phyloP scores from a whole-genome alignment of 1,284 basidiomycete species.

The Rhodotorula sp. region DNA sequence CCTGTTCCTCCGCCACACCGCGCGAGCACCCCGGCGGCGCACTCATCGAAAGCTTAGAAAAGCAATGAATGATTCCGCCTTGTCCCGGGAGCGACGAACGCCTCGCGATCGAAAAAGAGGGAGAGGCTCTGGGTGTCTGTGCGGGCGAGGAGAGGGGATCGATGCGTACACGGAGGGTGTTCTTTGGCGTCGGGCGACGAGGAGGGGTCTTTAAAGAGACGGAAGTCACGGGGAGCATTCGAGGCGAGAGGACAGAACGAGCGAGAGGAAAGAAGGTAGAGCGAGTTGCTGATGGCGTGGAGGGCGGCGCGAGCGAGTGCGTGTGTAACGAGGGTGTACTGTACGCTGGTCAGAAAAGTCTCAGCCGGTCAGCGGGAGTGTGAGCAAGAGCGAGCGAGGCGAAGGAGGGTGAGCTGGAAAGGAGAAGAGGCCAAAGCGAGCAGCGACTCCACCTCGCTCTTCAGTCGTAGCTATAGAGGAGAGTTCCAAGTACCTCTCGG shows the following conservation, averaged over 20 bases:
- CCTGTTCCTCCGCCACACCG: no score
- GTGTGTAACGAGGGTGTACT: not conserved
- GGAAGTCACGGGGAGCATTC: no score
- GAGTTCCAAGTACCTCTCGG: no score
- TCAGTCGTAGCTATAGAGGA: no score
- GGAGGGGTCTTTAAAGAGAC: not conserved
- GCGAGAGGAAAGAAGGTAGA: not conserved
- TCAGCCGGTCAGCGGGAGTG: no score
- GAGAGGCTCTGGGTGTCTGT: not conserved
- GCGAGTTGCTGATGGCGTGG: not conserved
- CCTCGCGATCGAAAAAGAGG: not conserved
- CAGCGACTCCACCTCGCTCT: not conserved
- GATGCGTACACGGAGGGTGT: not conserved
- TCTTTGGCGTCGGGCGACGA: no score
- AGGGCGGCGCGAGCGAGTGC: not conserved
- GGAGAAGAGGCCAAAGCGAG: not conserved
- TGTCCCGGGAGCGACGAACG: no score
- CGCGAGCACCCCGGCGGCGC: no score
- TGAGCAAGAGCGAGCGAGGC: not conserved
- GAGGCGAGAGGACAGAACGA: not conserved
- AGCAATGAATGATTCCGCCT: no score
- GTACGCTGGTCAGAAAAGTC: no score
- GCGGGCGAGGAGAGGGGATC: not conserved
- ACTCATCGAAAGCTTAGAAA: no score
- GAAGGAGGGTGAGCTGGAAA: not conserved